A percentile compares a stretch with the other conserved stretches of the same genome.
Conservation (phyloP, 2,329 filamentous ascomycete genomes). For the Akanthomyces lecanii region DNA sequence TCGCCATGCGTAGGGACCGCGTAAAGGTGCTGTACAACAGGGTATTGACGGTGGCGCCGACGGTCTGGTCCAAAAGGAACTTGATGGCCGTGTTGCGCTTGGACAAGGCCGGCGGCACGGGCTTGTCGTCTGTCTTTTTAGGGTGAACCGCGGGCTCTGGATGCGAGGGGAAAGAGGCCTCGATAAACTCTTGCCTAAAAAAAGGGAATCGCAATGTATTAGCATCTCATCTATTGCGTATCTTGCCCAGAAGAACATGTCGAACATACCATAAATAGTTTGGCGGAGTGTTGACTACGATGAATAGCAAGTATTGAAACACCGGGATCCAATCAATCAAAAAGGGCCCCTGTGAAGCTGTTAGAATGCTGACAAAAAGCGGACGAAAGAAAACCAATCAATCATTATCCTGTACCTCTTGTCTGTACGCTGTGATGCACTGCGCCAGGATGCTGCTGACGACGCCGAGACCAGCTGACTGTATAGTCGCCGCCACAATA, state of each 20-base stretch:
- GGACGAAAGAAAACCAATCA: not conserved
- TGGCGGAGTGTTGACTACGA: constrained; percentile 68
- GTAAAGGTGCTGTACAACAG: constrained; percentile 58
- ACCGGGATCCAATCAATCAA: constrained; percentile 63
- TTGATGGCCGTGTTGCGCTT: constrained; percentile 63
- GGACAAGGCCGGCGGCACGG: constrained; percentile 45
- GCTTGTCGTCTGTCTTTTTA: constrained; percentile 35
- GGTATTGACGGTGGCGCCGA: constrained; percentile 63
- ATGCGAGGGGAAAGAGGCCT: constrained; percentile 67
- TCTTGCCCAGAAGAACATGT: not conserved
- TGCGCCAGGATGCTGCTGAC: constrained; percentile 73
- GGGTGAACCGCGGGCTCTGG: constrained; percentile 37
- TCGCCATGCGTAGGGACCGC: constrained; percentile 50
- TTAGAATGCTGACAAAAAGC: not conserved
- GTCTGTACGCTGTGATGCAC: constrained; percentile 58
- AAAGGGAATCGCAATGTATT: not conserved
- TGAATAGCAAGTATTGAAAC: constrained; percentile 73
- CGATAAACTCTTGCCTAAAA: constrained; percentile 67
- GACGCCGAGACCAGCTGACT: constrained; percentile 61
- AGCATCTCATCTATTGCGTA: too few relatives aligned
- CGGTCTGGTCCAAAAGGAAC: constrained; percentile 63
- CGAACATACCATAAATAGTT: constrained; percentile 71
- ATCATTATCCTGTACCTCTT: constrained; percentile 42
- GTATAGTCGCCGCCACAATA: constrained; percentile 57
- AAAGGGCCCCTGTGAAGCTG: constrained; percentile 42